phyloP scores from a whole-genome alignment of 192 early-diverging fungal species.

The Helicostylum pulchrum region DNA sequence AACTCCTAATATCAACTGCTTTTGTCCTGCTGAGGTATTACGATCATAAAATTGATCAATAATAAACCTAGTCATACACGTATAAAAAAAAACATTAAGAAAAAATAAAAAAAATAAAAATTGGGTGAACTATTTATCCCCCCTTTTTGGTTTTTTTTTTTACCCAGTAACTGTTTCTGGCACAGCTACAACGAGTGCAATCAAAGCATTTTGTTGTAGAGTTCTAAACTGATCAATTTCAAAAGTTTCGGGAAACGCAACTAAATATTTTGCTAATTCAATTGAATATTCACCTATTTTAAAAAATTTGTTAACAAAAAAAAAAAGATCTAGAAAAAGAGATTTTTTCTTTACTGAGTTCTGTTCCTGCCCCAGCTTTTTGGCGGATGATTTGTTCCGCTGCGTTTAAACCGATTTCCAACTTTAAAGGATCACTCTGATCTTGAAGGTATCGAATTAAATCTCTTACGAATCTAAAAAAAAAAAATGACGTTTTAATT shows the following conservation, averaged over 20 bases:
- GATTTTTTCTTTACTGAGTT: slow-evolving; percentile 10
- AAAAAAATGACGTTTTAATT: neutral
- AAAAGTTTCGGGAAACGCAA: slow-evolving; percentile 19
- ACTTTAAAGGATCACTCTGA: slow-evolving; percentile 32
- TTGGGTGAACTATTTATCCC: neutral
- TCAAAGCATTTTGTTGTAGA: slow-evolving; percentile 15
- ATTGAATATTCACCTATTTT: slow-evolving; percentile 6
- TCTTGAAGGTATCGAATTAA: slow-evolving; percentile 29
- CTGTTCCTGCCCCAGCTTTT: slow-evolving; percentile 26
- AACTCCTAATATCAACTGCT: slow-evolving; percentile 10
- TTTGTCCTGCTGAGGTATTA: slow-evolving; percentile 18
- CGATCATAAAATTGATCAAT: slow-evolving; percentile 29
- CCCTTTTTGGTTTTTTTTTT: slow-evolving; percentile 2
- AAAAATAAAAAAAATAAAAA: neutral
- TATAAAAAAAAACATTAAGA: too few species aligned
- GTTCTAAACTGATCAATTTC: slow-evolving; percentile 12
- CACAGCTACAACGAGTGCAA: slow-evolving; percentile 17
- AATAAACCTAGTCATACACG: slow-evolving; percentile 14
- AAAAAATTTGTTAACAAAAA: neutral
- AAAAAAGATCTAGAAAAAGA: neutral
- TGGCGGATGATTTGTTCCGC: slow-evolving; percentile 26
- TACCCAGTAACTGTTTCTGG: slow-evolving; percentile 20
- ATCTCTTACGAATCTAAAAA: slow-evolving; percentile 24
- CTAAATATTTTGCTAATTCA: slow-evolving; percentile 3
- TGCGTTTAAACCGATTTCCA: slow-evolving; percentile 26